A percentile compares a stretch with the other conserved stretches of the same genome.
These are phyloP conservation scores for Lasiodiplodia hormozganensis DNA, from an alignment of 2,329 filamentous ascomycete species.

Conservation along the genomic window DNA sequence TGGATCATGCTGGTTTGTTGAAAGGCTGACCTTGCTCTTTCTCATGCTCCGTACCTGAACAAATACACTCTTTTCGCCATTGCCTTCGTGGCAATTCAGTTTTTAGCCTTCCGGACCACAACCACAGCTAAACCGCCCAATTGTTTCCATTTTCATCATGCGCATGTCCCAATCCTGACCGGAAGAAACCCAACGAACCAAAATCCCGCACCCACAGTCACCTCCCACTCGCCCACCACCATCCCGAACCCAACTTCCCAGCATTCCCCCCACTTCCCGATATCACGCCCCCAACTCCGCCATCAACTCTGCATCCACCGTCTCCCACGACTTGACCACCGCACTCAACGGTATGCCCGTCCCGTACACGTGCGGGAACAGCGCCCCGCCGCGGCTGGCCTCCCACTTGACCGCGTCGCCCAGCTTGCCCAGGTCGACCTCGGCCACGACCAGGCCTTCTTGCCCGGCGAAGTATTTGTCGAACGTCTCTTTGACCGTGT, in stretches of 20 bases:
- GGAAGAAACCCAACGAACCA: not conserved
- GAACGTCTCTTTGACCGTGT: conserved; percentile 30
- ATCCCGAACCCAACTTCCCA: too few species aligned
- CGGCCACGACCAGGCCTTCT: conserved; percentile 28
- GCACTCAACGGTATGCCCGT: not conserved
- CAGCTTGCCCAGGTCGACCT: conserved; percentile 30
- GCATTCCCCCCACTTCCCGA: not conserved
- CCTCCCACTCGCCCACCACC: not conserved
- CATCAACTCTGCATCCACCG: not conserved
- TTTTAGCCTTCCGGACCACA: too few species aligned
- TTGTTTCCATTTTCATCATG: too few species aligned
- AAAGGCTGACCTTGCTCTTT: too few species aligned
- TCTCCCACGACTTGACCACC: not conserved
- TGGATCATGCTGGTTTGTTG: too few species aligned
- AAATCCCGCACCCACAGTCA: too few species aligned
- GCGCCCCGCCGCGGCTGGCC: conserved; percentile 20
- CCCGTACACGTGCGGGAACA: conserved; percentile 32
- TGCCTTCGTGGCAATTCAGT: too few species aligned
- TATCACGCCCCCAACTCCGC: not conserved
- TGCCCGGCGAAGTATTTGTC: conserved; percentile 29
- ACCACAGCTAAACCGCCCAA: too few species aligned
- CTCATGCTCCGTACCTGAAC: too few species aligned
- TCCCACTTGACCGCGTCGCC: conserved; percentile 32
- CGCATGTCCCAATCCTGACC: not conserved
- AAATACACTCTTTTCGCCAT: too few species aligned